Base-by-base conservation (phyloP, 2,329 filamentous ascomycete species). In the Fusarium sp. region DNA sequence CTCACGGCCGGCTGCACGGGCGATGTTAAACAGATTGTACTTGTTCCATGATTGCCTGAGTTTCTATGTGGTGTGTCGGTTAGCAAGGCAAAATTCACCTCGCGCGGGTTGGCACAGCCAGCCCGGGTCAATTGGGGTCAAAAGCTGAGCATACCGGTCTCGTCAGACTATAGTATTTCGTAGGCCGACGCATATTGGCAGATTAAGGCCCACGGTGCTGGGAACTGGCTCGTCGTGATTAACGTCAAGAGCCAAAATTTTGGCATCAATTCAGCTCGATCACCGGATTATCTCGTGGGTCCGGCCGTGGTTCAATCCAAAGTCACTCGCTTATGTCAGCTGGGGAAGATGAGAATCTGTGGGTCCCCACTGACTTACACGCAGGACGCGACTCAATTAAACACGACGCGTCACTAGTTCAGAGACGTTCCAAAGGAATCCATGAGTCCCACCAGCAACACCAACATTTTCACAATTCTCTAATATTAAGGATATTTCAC, bases 21-120 rank as follows among this genome's bases (percentile, higher is more conserved):
- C 85, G 74, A 99, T 85, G 84, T 98, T 98, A 90, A 93, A 99
- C 72, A 99, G 88, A 81, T 97, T 97, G 87, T 94, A 95, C 86
- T 97, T 97, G 87, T 94, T 97, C 96, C 95, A 98, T 86, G 95
- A 94, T 86, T 96, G 93, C 78, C 95, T 92, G 82, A 97, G 82
- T 93, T 94, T 97, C 95, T 98, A 81, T 60, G 51, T 70, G 41
- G 57, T 53, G 45, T 47, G 54, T 57, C 28, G 36, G 64, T 78
- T 69, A 77, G 75, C 58, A 58, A 41, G 68, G 51, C 24, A 47
- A 53, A 65, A 65, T 71, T 70, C 56, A 41, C 22, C 55, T 45
- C 38, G 57, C 12, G 53, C 47, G 58, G 63, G 59, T 45, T 41
- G 47, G 31, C 31, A 56, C 13, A 41, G 41, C 36, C 51, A 18